These are phyloP conservation scores for Paxillus ammoniavirescens DNA, from an alignment of 768 basidiomycete species.

Conservation along the genomic window DNA sequence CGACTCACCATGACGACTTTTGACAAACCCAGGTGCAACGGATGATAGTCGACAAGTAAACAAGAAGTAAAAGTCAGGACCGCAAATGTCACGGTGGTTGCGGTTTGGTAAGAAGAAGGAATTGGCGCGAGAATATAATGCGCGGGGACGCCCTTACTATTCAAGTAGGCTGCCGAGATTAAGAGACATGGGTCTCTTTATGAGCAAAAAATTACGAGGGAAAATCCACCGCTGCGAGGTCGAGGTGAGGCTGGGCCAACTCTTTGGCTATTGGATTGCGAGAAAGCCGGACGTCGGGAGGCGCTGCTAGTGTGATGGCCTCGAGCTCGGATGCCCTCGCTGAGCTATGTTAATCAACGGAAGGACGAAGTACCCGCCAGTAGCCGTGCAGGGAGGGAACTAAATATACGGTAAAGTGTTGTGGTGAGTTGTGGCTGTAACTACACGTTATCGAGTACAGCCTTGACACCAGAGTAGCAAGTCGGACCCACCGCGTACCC, in stretches of 20 bases:
- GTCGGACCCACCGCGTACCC: too few relatives aligned
- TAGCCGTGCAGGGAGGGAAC: neutral
- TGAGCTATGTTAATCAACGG: slow-evolving; percentile 7
- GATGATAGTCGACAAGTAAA: slow-evolving; percentile 6
- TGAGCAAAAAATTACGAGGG: slow-evolving; percentile 9
- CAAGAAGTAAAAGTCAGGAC: slow-evolving; percentile 3
- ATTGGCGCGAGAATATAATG: slow-evolving; percentile 8
- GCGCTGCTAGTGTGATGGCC: slow-evolving; percentile 16
- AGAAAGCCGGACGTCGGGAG: slow-evolving; percentile 11
- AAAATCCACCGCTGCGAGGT: slow-evolving; percentile 20
- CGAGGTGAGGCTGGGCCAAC: slow-evolving; percentile 20
- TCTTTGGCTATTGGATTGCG: slow-evolving; percentile 11
- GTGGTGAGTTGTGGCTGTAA: neutral
- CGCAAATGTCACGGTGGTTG: neutral
- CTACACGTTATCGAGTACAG: slow-evolving; percentile 9
- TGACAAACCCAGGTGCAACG: slow-evolving; percentile 7
- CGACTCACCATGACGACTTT: slow-evolving; percentile 32
- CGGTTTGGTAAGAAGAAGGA: slow-evolving; percentile 7
- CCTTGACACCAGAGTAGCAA: slow-evolving; percentile 14
- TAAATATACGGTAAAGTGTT: neutral
- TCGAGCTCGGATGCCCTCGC: neutral
- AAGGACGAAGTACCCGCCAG: slow-evolving; percentile 6
- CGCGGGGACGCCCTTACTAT: slow-evolving; percentile 11
- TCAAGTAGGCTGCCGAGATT: slow-evolving; percentile 14
- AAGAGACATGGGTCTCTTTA: slow-evolving; percentile 20